A percentile compares a stretch with the other conserved stretches of the same genome.
These are phyloP conservation scores for Cytospora leucostoma DNA, from an alignment of 2,329 filamentous ascomycete species.

Conservation along the genomic window DNA sequence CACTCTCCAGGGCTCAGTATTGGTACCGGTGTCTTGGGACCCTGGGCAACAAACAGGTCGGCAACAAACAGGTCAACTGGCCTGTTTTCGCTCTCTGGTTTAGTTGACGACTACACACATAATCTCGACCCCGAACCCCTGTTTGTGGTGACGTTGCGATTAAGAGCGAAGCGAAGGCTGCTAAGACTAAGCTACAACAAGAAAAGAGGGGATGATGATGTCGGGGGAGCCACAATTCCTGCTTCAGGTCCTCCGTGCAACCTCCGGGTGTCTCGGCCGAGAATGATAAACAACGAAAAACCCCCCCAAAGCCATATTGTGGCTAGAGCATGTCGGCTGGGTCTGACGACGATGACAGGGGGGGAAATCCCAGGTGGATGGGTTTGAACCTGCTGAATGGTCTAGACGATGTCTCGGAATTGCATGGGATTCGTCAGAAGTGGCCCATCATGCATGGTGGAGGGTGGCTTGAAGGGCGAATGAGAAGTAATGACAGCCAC, in stretches of 20 bases:
- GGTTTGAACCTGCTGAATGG: neutral
- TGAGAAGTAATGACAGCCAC: constrained; percentile 2
- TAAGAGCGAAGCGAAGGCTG: constrained; percentile 1
- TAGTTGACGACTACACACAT: neutral
- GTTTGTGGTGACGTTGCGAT: neutral
- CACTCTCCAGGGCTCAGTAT: no score
- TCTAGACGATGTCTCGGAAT: constrained; percentile 6
- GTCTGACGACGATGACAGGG: constrained; percentile 1
- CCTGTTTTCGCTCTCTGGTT: no score
- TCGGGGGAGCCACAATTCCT: constrained; percentile 20
- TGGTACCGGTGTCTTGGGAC: no score
- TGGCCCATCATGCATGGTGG: constrained; percentile 21
- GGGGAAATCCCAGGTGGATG: neutral
- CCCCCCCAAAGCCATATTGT: constrained; percentile 9
- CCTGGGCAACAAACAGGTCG: no score
- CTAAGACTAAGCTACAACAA: constrained; percentile 1
- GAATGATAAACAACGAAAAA: constrained; percentile 12
- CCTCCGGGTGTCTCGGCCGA: constrained; percentile 14
- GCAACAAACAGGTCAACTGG: no score
- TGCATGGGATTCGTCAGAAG: constrained; percentile 15
- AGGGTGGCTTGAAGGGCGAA: constrained; percentile 10
- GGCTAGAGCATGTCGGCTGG: constrained; percentile 1
- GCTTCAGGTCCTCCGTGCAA: constrained; percentile 9
- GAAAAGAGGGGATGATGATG: constrained; percentile 22
- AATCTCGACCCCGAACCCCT: constrained; percentile 3